These are phyloP conservation scores for Thyridium curvatum DNA, from an alignment of 2,329 filamentous ascomycete species.

Conservation along the genomic window DNA sequence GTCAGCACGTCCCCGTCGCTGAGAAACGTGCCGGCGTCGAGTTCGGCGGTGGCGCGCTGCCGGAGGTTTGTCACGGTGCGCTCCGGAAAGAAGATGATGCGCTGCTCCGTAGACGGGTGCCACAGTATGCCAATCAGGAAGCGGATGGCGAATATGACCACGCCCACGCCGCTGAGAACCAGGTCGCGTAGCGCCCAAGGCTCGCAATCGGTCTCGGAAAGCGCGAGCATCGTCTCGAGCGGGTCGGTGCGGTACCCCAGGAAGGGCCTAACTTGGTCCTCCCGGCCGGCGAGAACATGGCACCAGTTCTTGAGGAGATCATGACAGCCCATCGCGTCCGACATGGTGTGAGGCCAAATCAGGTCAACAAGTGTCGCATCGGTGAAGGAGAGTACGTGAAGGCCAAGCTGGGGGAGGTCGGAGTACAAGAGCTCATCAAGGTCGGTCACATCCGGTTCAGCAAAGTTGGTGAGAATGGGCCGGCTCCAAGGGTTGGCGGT, in stretches of 20 bases:
- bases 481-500: no score
- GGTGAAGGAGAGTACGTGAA: conserved; percentile 40
- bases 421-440: conserved; percentile 31
- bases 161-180: conserved; percentile 16
- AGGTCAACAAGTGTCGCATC: conserved; percentile 43
- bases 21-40: conserved; percentile 26
- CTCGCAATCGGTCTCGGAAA: conserved; percentile 15
- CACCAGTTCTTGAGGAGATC: conserved; percentile 40
- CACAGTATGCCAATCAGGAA: conserved; percentile 25
- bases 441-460: conserved; percentile 3
- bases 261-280: conserved; percentile 30
- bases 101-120: conserved; percentile 22
- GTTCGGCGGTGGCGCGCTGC: conserved; percentile 14
- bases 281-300: conserved; percentile 32
- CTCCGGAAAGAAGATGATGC: conserved; percentile 31
- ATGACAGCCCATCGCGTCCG: conserved; percentile 36
- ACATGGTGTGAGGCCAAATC: conserved; percentile 38
- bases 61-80: conserved; percentile 20
- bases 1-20: conserved; percentile 39
- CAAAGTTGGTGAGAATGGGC: no score
- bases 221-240: conserved; percentile 16
- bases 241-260: conserved; percentile 27
- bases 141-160: conserved; percentile 23
- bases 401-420: conserved; percentile 37
- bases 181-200: conserved; percentile 16